Base-by-base conservation (phyloP, 345 rosid species). In the Ceriops zippeliana region DNA sequence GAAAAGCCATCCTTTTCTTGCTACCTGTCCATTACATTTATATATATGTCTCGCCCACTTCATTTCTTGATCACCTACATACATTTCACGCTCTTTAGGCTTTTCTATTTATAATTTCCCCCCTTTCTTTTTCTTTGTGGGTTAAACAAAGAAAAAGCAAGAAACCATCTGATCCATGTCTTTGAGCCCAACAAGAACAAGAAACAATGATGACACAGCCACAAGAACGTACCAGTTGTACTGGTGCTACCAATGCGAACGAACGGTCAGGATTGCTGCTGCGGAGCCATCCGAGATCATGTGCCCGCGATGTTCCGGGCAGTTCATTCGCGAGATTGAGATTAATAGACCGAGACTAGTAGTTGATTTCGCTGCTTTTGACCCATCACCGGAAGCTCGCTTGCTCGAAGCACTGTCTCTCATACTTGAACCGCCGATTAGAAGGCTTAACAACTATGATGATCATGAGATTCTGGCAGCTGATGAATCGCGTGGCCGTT, bases 161-260 rank as follows among this genome's bases (percentile, higher is more conserved):
- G 32, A 31, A 52, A 22, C 5, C 69, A 9, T 63, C 54, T 28
- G 15, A 28, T 24, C 35, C 66, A 85, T 83, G 90, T 84, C 91
- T 66, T 37, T 65, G 58, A 84, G 85, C 82, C 84, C 79, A 32
- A 83, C 88, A 2, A 66, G 78, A 64, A 69, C 22, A 26, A 70
- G 70, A 59, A 62, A 53, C 66, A 47, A 51, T n/a, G 21, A 56
- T 16, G 52, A 11, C 10, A 19, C 46, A 5, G 32, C 62, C 54
- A 20, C 66, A 26, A 66, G 81, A 67, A 74, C 67, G 51, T 76
- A 65, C 69, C 89, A 73, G 71, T 84, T 78, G 30, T 88, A 88
- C 67, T 92, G 96, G 96, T 92, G 98, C 86, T 90, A 88, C 70
- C 87, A 78, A 2, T 90, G 95, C 77, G 83, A 80, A 65, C 83